Conservation (phyloP, 164 flowering plant species). For the Houttuynia cordata region DNA sequence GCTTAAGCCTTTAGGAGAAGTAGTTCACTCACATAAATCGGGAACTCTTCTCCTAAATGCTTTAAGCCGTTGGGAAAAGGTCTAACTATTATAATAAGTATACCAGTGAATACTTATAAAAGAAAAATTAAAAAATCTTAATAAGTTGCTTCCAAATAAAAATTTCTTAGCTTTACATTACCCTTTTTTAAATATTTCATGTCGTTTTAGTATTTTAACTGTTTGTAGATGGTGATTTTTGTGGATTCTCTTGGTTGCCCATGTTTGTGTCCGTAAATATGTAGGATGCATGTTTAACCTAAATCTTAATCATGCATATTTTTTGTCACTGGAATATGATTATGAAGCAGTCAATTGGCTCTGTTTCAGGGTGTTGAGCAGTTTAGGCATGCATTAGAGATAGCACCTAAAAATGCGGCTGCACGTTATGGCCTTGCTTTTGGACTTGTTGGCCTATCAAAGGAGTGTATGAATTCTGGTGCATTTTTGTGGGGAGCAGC, state of each 20-base stretch:
- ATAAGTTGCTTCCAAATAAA: too few species aligned
- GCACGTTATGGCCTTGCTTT: constrained; percentile 85
- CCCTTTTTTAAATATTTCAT: too few species aligned
- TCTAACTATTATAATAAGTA: too few species aligned
- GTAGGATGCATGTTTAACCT: neutral
- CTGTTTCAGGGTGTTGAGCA: constrained; percentile 63
- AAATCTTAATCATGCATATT: neutral
- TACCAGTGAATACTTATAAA: too few species aligned
- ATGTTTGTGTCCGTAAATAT: neutral
- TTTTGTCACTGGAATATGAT: neutral
- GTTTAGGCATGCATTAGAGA: constrained; percentile 54
- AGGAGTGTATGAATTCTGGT: constrained; percentile 60
- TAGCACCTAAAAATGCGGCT: constrained; percentile 54
- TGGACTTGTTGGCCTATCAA: constrained; percentile 66
- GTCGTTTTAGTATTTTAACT: neutral
- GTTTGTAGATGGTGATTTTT: neutral
- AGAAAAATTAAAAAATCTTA: too few species aligned
- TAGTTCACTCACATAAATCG: too few species aligned
- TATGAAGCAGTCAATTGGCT: neutral
- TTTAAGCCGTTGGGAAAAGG: too few species aligned
- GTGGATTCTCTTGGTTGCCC: neutral
- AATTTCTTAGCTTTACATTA: too few species aligned
- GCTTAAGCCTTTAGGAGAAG: too few species aligned
- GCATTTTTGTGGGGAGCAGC: constrained; percentile 84
- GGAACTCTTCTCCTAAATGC: too few species aligned